Base-by-base conservation (phyloP, 208 protist genomes). In the Acanthamoeba triangularis region DNA sequence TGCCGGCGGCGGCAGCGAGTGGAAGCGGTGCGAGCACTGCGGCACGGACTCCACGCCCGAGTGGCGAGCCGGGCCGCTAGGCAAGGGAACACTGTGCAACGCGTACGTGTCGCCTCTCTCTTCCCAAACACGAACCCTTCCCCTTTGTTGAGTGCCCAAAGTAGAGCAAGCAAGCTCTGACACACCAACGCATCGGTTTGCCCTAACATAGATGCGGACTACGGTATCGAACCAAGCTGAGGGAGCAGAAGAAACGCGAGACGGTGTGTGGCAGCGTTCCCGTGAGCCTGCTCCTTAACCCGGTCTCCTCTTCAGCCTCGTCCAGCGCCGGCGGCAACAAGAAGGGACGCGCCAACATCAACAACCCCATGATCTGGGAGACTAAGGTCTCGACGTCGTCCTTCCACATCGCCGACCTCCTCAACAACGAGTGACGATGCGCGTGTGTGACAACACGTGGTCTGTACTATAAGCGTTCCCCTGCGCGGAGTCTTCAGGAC, bases 31-130 rank as follows among this genome's bases (percentile, higher is more conserved):
- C 37, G 23, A 69, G 33, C 61, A 69, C 33, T 93, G 87, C n/a
- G 59, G 37, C 41, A 93, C 87, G 13, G 63, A 93, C 28, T 56
- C 54, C 0, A 93, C 87, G 30, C 87, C 87, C 7, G 87, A 93
- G 30, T 93, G 87, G 87, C 87, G 87, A 23, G 76, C 6, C 16
- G 87, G 87, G 11, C 87, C 87, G 7, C 35, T 78, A 0, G 87
- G 87, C 52, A 93, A 93, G 63, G 87, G 87, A n/a, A 93, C 87
- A 37, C 87, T 93, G 3, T 93, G 87, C 41, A 93, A 93, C 16
- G 87, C 87, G 41, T 88, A 61, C 44, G 44, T 41, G 30, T 37
- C 20, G 5, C 16, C 65, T 28, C 65, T 30, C 65, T 11, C 69
- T 2, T n/a, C 18, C 23, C 54, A 61, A 0, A 18, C 54, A 18